Conservation (phyloP, 495 filamentous ascomycete genomes). For the Hyaloscypha variabilis region DNA sequence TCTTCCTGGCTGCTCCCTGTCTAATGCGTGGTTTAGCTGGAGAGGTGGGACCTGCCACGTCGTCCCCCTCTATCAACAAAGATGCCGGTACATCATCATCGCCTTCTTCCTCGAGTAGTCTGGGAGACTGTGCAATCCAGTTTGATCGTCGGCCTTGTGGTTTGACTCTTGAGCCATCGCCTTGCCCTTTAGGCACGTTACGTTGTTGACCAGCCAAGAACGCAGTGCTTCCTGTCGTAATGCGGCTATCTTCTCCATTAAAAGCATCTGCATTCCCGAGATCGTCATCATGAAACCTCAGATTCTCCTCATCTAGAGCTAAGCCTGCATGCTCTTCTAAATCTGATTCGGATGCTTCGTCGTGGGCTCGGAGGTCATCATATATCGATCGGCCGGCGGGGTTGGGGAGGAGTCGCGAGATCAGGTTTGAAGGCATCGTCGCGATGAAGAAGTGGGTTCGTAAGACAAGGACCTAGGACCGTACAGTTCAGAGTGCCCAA, state of each 20-base stretch:
- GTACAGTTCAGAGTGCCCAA: not conserved
- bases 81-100: slow-evolving; percentile 94
- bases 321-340: slow-evolving; percentile 70
- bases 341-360: slow-evolving; percentile 61
- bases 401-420: slow-evolving; percentile 72
- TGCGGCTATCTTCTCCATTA: slow-evolving; percentile 62
- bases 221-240: slow-evolving; percentile 58
- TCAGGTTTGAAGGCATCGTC: slow-evolving; percentile 74
- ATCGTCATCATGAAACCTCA: slow-evolving; percentile 73
- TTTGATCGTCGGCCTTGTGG: slow-evolving; percentile 18
- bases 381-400: slow-evolving; percentile 68
- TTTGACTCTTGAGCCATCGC: slow-evolving; percentile 12
- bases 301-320: slow-evolving; percentile 68
- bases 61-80: slow-evolving; percentile 73
- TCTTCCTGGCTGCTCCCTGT: slow-evolving; percentile 14
- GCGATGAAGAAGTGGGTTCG: not conserved
- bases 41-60: slow-evolving; percentile 30
- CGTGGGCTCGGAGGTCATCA: slow-evolving; percentile 66
- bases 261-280: slow-evolving; percentile 62
- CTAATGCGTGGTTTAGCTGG: slow-evolving; percentile 24
- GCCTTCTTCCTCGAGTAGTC: slow-evolving; percentile 64
- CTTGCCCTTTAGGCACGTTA: not conserved
- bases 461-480: not conserved
- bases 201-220: slow-evolving; percentile 20
- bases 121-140: slow-evolving; percentile 32